Conservation (phyloP, 2,329 filamentous ascomycete genomes). For the Aspergillus sergii region DNA sequence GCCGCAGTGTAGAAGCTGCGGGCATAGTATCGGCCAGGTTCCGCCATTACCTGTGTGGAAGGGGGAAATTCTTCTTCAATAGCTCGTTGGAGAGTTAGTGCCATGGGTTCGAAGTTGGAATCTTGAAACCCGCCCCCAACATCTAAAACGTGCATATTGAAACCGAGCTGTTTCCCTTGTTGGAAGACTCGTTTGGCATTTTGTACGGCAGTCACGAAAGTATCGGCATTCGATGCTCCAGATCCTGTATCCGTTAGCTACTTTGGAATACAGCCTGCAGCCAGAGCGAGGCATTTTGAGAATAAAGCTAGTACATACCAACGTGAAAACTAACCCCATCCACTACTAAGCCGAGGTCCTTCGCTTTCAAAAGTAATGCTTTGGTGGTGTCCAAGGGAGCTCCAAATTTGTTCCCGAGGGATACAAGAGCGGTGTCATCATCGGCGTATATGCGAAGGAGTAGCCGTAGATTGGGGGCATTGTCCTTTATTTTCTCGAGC, state of each 20-base stretch:
- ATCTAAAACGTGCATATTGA: neutral
- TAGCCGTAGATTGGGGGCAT: neutral
- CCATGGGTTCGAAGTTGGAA: neutral
- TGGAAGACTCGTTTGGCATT: neutral
- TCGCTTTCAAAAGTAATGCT: neutral
- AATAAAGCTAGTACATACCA: neutral
- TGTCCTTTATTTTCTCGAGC: neutral
- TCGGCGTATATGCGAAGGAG: neutral
- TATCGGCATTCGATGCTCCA: neutral
- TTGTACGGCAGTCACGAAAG: neutral
- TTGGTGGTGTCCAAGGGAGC: neutral
- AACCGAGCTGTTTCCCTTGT: neutral
- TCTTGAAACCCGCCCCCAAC: neutral
- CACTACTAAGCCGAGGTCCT: neutral
- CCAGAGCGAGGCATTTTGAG: too few relatives aligned
- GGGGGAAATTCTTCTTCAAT: neutral
- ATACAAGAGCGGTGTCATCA: neutral
- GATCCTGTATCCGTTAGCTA: neutral
- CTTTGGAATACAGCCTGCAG: neutral
- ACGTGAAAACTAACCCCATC: neutral
- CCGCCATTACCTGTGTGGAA: neutral
- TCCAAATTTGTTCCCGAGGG: neutral
- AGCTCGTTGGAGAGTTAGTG: neutral
- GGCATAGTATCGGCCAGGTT: slow-evolving; percentile 1
- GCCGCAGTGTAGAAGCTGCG: neutral